Evolutionary conservation across 345 rosid genomes (phyloP), one percentile per base, ranked within the genome.

Genomic region (Odontarrhena argentea): DNA sequence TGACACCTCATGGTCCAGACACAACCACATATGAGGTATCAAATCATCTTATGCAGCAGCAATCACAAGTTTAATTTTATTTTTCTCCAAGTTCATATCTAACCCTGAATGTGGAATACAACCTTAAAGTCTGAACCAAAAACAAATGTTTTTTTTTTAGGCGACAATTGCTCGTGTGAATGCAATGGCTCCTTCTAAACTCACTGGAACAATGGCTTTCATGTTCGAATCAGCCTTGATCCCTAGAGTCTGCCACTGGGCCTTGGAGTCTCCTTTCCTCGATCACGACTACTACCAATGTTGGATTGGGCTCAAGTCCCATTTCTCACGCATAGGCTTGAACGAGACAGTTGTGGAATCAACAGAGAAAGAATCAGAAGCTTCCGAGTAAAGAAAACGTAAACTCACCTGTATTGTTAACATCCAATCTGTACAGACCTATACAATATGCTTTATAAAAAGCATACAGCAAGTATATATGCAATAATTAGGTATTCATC

Each of bases 1-100:
- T 90, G 97, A 93, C 96, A 72, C 99, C 99, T 25, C 97, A 90
- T 46, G 99, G 99, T 81, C 97, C 99, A 49, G 99, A 90, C 74
- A 90, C 95, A 0, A 90, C 87, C 69, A 86, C 95, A 30, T 90
- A 68, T 30, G 98, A 93, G 91, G 98, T 93, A 78, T 54, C 40
- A 57, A 48, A 32, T 28, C n/a, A 25, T 52, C 8, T 35, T n/a
- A 43, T 69, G 25, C 60, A 41, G 34, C 45, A 51, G 38, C 40
- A 51, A 34, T 6, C n/a, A 32, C 52, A 57, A 10, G n/a, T 15
- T 69, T 69, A 47, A 52, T 46, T 22, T 68, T 37, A 0, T 60
- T 28, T 60, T 52, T 9, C 2, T 48, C 14, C 0, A 5, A 26
- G 55, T 9, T 47, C 47, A 46, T 55, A 55, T 36, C 8, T 2